Percentiles rank a stretch among this genome's conserved stretches.
These are phyloP conservation scores for Vitis riparia DNA, from an alignment of 164 flowering plant species.

Conservation along the genomic window DNA sequence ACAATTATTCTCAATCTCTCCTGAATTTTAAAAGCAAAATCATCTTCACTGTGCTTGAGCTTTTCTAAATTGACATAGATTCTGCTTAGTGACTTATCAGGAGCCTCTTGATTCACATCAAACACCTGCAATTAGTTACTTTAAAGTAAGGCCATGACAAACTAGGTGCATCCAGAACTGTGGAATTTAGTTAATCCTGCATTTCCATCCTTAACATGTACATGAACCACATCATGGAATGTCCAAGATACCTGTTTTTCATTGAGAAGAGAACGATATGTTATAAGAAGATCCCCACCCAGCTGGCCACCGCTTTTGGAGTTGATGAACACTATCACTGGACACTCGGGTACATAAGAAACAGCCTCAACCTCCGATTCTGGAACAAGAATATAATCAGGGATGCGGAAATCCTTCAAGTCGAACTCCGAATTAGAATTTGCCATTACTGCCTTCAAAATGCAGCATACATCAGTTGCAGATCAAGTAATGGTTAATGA, in stretches of 20 bases:
- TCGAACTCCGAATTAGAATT: slow-evolving; percentile 13
- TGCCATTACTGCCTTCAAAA: slow-evolving; percentile 12
- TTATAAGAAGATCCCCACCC: slow-evolving; percentile 51
- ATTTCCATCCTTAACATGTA: neutral
- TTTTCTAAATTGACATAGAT: slow-evolving; percentile 64
- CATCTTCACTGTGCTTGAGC: slow-evolving; percentile 45
- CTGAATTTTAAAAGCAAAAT: slow-evolving; percentile 41
- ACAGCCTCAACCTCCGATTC: slow-evolving; percentile 16
- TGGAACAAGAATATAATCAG: slow-evolving; percentile 35
- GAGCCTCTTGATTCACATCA: slow-evolving; percentile 70
- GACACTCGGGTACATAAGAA: slow-evolving; percentile 29
- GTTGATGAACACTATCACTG: slow-evolving; percentile 50
- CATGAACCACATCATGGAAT: neutral
- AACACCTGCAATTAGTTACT: slow-evolving; percentile 47
- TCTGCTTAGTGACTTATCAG: slow-evolving; percentile 59
- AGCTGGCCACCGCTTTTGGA: slow-evolving; percentile 66
- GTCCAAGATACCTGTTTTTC: slow-evolving; percentile 37
- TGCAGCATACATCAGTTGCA: neutral
- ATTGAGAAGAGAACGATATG: slow-evolving; percentile 46
- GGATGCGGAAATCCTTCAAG: slow-evolving; percentile 43
- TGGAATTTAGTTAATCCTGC: neutral
- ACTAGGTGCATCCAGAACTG: neutral
- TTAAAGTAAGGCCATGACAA: neutral
- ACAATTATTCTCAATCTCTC: slow-evolving; percentile 68
- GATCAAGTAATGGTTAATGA: neutral